These are phyloP conservation scores for Lepiota brunneoincarnata DNA, from an alignment of 768 basidiomycete species.

Conservation along the genomic window DNA sequence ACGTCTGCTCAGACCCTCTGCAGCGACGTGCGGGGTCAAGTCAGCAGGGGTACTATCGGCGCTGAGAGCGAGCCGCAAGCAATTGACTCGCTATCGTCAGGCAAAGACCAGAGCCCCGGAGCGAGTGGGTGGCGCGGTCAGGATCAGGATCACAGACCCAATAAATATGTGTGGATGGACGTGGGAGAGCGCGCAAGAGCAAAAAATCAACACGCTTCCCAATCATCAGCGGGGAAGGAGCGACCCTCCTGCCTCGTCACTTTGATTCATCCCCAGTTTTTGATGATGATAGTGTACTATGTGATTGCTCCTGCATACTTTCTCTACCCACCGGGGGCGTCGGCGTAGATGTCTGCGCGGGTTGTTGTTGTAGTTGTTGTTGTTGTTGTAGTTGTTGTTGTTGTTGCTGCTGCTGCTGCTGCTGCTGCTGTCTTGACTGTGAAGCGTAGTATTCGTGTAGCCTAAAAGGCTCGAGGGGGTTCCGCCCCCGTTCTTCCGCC, in stretches of 20 bases:
- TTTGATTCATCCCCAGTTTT: not conserved
- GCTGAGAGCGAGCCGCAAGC: not conserved
- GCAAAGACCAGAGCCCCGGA: not conserved
- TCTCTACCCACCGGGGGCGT: not conserved
- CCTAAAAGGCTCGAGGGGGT: constrained; percentile 29
- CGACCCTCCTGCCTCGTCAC: not conserved
- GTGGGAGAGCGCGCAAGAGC: not conserved
- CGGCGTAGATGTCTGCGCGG: not conserved
- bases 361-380: constrained; percentile 5
- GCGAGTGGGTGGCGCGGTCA: not conserved
- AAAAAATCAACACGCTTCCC: not conserved
- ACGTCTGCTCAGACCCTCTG: not conserved
- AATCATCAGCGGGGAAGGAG: too few relatives aligned
- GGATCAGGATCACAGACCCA: not conserved
- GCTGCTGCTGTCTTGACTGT: constrained; percentile 5
- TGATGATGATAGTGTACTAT: not conserved
- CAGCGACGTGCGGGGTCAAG: not conserved
- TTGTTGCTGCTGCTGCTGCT: constrained; percentile 7
- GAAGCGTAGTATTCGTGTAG: constrained; percentile 13
- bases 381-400: too few relatives aligned
- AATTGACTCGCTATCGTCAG: not conserved
- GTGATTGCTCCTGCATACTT: not conserved
- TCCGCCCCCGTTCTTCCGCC: constrained; percentile 58
- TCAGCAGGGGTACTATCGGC: not conserved
- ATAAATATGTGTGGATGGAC: not conserved